Evolutionary conservation across 345 rosid genomes (phyloP), one percentile per base, ranked within the genome.

Genomic region (Punica granatum): DNA sequence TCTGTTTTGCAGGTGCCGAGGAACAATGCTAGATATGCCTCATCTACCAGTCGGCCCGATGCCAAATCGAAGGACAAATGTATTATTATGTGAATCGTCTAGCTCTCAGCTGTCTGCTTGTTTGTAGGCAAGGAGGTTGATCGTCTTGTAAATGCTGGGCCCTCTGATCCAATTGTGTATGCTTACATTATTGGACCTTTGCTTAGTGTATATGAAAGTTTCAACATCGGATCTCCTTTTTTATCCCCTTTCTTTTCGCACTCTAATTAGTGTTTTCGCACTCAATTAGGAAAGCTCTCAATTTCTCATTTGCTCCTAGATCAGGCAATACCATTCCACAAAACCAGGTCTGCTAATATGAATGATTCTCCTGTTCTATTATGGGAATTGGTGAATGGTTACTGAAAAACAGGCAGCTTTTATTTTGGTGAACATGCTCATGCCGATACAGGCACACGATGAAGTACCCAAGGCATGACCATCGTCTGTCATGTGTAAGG

Each of bases 21-120:
- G 74, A 82, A 67, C 60, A 76, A 82, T 34, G 83, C 75, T 21
- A 88, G 81, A 78, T 77, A 73, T 66, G 64, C 92, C 4, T 62
- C 88, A 46, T 67, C 92, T 3, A 71, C 86, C 2, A 63, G 90
- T 16, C 90, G 71, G 80, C 72, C 83, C 1, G 96, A 88, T 0
- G 75, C 84, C 69, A 93, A 90, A 77, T 65, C 91, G 49, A 90
- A 90, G 66, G 72, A 69, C 30, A 69, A 63, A 44, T 69, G 72
- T 61, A 69, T 8, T 49, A 69, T 69, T 49, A 69, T 69, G 72
- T 69, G 72, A 69, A 43, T 35, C 14, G 34, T 23, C 8, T 41
- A 21, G 23, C 61, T 56, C 11, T 23, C 13, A 8, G 30, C 58
- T 9, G 28, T 51, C 30, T 4, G 58, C 6, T 21, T 51, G 58